Evolutionary conservation across 1,139 yeast species (phyloP).

Genomic region (Sugiyamaella paludigena): DNA sequence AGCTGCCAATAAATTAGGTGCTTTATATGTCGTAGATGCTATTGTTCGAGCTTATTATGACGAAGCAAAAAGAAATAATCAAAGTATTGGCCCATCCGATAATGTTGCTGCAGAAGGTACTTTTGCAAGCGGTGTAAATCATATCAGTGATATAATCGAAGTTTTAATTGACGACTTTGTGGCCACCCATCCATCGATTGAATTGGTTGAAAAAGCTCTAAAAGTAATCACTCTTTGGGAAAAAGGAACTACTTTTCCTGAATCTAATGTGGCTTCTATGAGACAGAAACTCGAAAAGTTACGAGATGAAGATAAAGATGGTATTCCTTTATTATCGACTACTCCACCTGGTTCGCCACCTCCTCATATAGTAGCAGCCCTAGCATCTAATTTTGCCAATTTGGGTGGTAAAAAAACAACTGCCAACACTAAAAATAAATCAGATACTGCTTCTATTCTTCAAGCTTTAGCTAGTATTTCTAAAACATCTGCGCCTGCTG

Average conservation of each 20-base stretch:
- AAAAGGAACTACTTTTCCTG: constrained; percentile 73
- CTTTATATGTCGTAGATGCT: constrained; percentile 87
- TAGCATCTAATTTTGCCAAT: constrained; percentile 14
- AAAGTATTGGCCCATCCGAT: constrained; percentile 37
- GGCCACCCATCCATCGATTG: constrained; percentile 23
- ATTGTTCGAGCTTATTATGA: constrained; percentile 83
- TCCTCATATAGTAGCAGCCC: constrained; percentile 15
- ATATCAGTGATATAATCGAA: constrained; percentile 36
- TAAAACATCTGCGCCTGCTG: constrained; percentile 33
- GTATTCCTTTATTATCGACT: constrained; percentile 43
- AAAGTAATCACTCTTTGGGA: constrained; percentile 93
- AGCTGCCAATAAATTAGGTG: constrained; percentile 81
- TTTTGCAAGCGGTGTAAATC: constrained; percentile 66
- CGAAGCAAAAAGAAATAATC: constrained; percentile 58
- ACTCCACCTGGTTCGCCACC: constrained; percentile 26
- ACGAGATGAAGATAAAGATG: constrained; percentile 9
- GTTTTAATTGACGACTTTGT: constrained; percentile 35
- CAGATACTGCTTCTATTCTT: constrained; percentile 41
- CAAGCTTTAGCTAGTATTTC: constrained; percentile 42
- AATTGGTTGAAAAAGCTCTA: constrained; percentile 59
- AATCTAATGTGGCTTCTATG: constrained; percentile 49
- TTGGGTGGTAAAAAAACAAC: constrained; percentile 12
- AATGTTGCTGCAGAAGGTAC: constrained; percentile 61
- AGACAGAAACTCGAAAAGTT: constrained; percentile 17
- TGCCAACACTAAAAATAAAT: constrained; percentile 9